phyloP scores from a whole-genome alignment of 192 early-diverging fungal genomes.

The Backusella circina region DNA sequence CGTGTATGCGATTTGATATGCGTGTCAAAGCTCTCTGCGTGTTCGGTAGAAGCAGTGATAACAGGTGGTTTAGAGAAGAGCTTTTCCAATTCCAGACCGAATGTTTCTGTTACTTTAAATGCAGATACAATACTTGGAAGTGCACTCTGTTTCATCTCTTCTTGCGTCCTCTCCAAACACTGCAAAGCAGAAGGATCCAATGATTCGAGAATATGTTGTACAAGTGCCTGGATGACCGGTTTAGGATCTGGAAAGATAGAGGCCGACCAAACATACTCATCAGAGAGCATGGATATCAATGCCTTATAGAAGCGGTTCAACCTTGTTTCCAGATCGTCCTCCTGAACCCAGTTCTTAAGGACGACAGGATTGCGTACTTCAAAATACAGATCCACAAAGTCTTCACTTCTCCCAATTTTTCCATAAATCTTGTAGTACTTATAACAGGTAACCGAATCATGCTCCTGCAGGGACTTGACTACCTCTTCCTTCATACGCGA shows the following conservation, averaged over 20 bases:
- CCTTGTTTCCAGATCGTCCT: slow-evolving; percentile 11
- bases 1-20: not conserved
- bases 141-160: slow-evolving; percentile 30
- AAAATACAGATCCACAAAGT: slow-evolving; percentile 61
- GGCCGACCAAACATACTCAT: slow-evolving; percentile 57
- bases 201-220: slow-evolving; percentile 47
- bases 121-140: slow-evolving; percentile 41
- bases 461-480: slow-evolving; percentile 49
- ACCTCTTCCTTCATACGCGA: slow-evolving; percentile 45
- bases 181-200: slow-evolving; percentile 46
- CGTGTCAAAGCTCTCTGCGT: not conserved
- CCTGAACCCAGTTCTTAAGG: slow-evolving; percentile 40
- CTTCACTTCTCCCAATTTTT: slow-evolving; percentile 52
- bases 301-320: not conserved
- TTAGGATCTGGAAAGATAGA: slow-evolving; percentile 52
- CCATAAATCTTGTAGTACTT: slow-evolving; percentile 52
- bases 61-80: slow-evolving; percentile 45
- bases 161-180: slow-evolving; percentile 21
- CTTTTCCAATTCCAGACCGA: slow-evolving; percentile 51
- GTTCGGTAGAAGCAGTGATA: not conserved
- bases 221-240: slow-evolving; percentile 41
- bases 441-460: slow-evolving; percentile 53
- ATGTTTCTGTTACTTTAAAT: slow-evolving; percentile 49
- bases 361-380: slow-evolving; percentile 41
- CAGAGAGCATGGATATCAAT: slow-evolving; percentile 27